Percentiles rank a stretch among this genome's conserved stretches.
These are phyloP conservation scores for Meredithiella fracta DNA, from an alignment of 2,329 filamentous ascomycete species.

Conservation along the genomic window DNA sequence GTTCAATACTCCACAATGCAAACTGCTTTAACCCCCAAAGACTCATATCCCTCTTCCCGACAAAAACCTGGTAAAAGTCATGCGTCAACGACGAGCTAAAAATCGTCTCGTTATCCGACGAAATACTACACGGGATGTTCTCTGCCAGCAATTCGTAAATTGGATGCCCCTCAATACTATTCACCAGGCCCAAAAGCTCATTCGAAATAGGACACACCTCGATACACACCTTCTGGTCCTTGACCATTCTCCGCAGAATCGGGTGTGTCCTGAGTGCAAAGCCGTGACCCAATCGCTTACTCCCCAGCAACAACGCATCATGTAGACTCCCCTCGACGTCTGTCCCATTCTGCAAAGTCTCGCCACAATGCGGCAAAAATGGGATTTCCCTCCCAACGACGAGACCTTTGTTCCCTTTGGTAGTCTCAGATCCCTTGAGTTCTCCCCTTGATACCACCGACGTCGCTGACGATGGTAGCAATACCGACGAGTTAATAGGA, in stretches of 20 bases:
- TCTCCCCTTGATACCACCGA: too few relatives aligned
- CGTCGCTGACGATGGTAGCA: too few relatives aligned
- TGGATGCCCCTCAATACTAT: conserved; percentile 46
- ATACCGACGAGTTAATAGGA: too few relatives aligned
- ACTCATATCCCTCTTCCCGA: conserved; percentile 49
- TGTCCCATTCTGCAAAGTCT: conserved; percentile 51
- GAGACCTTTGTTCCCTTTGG: neutral
- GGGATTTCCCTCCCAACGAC: conserved; percentile 40
- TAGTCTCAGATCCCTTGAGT: too few relatives aligned
- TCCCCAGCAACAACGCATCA: conserved; percentile 47
- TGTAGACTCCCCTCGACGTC: conserved; percentile 51
- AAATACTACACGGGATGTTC: conserved; percentile 56
- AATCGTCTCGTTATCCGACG: conserved; percentile 58
- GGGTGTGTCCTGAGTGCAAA: conserved; percentile 53
- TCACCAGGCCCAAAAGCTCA: conserved; percentile 54
- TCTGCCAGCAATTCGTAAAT: conserved; percentile 55
- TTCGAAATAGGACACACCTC: conserved; percentile 66
- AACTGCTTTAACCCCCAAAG: conserved; percentile 58
- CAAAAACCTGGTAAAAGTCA: conserved; percentile 63
- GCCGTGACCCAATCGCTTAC: conserved; percentile 58
- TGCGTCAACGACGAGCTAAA: conserved; percentile 59
- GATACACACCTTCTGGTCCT: conserved; percentile 46
- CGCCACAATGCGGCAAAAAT: conserved; percentile 62
- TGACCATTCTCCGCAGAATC: conserved; percentile 49
- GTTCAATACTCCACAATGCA: conserved; percentile 43